Evolutionary conservation across 1,139 yeast genomes (phyloP).

Genomic region (Yamadazyma friedrichii): DNA sequence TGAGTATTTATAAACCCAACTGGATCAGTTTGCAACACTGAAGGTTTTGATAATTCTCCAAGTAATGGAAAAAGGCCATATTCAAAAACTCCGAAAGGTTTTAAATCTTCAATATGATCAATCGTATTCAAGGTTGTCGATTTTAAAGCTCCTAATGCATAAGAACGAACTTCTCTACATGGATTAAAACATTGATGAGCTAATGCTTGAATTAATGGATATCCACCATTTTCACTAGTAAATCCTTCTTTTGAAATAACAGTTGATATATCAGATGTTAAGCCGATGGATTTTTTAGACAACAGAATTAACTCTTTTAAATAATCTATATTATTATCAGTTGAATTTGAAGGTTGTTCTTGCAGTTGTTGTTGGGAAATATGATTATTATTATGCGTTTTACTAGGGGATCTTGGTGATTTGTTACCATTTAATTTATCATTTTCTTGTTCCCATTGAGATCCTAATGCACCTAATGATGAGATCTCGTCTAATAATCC

Average conservation of each 20-base stretch:
- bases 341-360: conserved; percentile 1
- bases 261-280: conserved; percentile 51
- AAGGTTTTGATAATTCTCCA: conserved; percentile 62
- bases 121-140: conserved; percentile 36
- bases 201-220: conserved; percentile 71
- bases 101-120: conserved; percentile 25
- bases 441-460: conserved; percentile 69
- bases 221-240: conserved; percentile 33
- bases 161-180: conserved; percentile 69
- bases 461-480: conserved; percentile 78
- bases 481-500: conserved; percentile 80
- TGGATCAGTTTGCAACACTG: conserved; percentile 63
- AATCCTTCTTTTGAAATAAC: conserved; percentile 24
- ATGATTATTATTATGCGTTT: no score
- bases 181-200: conserved; percentile 91
- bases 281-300: conserved; percentile 60
- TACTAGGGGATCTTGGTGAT: conserved; percentile 9
- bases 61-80: conserved; percentile 75
- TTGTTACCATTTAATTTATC: conserved; percentile 19
- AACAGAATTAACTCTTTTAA: conserved; percentile 53
- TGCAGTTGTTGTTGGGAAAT: not conserved
- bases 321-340: conserved; percentile 40
- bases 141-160: conserved; percentile 60
- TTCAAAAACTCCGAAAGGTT: conserved; percentile 61
- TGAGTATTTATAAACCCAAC: conserved; percentile 65